phyloP scores from a whole-genome alignment of 129 eudicot species.

The Solidago caesia region DNA sequence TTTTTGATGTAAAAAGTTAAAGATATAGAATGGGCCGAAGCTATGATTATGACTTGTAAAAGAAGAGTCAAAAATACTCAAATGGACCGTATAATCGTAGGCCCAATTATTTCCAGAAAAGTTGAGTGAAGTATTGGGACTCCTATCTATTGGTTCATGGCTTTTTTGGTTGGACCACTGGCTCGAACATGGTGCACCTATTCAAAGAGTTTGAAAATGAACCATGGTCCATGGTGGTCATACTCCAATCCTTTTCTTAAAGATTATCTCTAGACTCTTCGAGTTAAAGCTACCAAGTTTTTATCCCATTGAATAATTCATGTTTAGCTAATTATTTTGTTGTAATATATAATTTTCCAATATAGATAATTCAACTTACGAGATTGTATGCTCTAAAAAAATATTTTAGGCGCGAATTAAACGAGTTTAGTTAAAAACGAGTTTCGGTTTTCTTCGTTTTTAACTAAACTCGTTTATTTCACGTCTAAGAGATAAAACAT shows the following conservation, averaged over 20 bases:
- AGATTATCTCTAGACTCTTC: slow-evolving; percentile 5
- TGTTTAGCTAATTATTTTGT: too few relatives aligned
- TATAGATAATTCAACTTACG: too few relatives aligned
- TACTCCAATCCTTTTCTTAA: slow-evolving; percentile 15
- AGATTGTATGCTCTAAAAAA: too few relatives aligned
- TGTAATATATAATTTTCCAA: too few relatives aligned
- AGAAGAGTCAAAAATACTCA: slow-evolving; percentile 9
- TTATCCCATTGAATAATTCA: too few relatives aligned
- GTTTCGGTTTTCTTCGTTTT: too few relatives aligned
- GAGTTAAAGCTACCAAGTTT: too few relatives aligned
- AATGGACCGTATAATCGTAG: slow-evolving; percentile 21
- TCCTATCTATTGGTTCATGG: slow-evolving; percentile 32
- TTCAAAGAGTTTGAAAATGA: slow-evolving; percentile 4
- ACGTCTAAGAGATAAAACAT: too few relatives aligned
- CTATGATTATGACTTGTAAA: slow-evolving; percentile 17
- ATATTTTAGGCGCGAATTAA: too few relatives aligned
- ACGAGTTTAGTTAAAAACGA: too few relatives aligned
- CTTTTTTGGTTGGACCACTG: slow-evolving; percentile 21
- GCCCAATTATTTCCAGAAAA: slow-evolving; percentile 22
- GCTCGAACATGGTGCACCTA: slow-evolving; percentile 25
- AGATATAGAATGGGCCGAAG: slow-evolving; percentile 7
- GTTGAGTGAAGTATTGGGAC: slow-evolving; percentile 11
- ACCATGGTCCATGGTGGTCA: slow-evolving; percentile 17
- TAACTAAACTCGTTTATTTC: too few relatives aligned
- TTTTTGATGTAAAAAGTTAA: background rate